phyloP scores from a whole-genome alignment of 331 rosid species.

The Cucumis variabilis region DNA sequence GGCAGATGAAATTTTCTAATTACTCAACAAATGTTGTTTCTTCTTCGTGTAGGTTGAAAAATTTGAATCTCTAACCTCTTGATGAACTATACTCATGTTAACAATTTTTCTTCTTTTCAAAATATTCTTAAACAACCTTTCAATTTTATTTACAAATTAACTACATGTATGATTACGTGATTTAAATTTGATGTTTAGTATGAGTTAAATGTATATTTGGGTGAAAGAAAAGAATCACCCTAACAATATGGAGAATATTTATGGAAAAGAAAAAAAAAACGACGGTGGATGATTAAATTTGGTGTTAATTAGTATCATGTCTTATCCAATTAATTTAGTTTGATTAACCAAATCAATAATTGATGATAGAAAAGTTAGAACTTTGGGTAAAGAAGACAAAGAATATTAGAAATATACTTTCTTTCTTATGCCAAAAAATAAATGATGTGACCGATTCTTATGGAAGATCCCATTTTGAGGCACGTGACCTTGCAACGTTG shows the following conservation, averaged over 20 bases:
- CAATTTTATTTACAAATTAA: too few species aligned
- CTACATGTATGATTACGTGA: too few species aligned
- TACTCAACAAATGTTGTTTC: too few species aligned
- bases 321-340: not conserved
- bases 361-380: not conserved
- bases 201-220: too few species aligned
- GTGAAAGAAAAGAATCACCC: too few species aligned
- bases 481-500: not conserved
- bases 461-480: not conserved
- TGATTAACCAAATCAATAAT: conserved; percentile 1
- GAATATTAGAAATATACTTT: not conserved
- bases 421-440: not conserved
- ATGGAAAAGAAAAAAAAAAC: too few species aligned
- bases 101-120: too few species aligned
- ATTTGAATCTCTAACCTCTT: too few species aligned
- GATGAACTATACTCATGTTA: too few species aligned
- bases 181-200: too few species aligned
- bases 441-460: not conserved
- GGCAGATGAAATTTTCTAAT: not conserved
- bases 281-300: not conserved
- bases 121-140: too few species aligned
- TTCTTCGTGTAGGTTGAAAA: too few species aligned
- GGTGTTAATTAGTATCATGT: not conserved
- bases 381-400: not conserved
- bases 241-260: not conserved